Conservation (phyloP, 2,329 filamentous ascomycete genomes). For the Aspergillus piperis region DNA sequence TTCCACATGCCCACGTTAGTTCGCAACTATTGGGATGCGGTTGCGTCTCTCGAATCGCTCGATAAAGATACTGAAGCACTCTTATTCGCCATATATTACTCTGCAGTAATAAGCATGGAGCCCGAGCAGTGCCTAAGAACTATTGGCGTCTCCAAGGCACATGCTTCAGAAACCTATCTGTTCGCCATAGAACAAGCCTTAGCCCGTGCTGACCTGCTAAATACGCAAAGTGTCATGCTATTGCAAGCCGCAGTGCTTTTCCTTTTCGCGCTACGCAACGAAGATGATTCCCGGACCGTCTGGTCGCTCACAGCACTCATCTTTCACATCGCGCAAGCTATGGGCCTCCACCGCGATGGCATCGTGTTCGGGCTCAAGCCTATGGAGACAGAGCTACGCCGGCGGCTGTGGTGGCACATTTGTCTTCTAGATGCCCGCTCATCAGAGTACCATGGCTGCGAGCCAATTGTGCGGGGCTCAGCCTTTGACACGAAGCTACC, state of each 20-base stretch:
- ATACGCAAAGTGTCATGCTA: slow-evolving; percentile 57
- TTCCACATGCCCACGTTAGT: slow-evolving; percentile 56
- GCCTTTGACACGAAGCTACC: slow-evolving; percentile 49
- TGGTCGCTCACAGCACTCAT: slow-evolving; percentile 34
- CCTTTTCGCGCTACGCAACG: slow-evolving; percentile 47
- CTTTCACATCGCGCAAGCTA: slow-evolving; percentile 31
- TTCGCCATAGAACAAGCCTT: slow-evolving; percentile 62
- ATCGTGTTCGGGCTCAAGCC: slow-evolving; percentile 44
- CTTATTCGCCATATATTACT: slow-evolving; percentile 62
- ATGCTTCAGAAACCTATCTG: slow-evolving; percentile 54
- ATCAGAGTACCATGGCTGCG: slow-evolving; percentile 49
- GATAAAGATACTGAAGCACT: slow-evolving; percentile 56
- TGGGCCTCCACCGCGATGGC: slow-evolving; percentile 45
- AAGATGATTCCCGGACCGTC: slow-evolving; percentile 27
- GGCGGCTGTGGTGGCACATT: slow-evolving; percentile 53
- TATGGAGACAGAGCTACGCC: slow-evolving; percentile 51
- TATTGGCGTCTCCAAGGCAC: slow-evolving; percentile 50
- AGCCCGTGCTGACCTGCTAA: slow-evolving; percentile 60
- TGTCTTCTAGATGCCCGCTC: slow-evolving; percentile 46
- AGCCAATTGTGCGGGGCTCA: slow-evolving; percentile 40
- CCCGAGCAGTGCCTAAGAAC: slow-evolving; percentile 48
- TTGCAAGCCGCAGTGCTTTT: slow-evolving; percentile 62
- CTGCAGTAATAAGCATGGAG: slow-evolving; percentile 54
- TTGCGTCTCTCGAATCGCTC: slow-evolving; percentile 48
- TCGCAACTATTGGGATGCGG: slow-evolving; percentile 48